Base-by-base conservation (phyloP, 2,329 filamentous ascomycete genomes). In the Aspergillus versicolor region DNA sequence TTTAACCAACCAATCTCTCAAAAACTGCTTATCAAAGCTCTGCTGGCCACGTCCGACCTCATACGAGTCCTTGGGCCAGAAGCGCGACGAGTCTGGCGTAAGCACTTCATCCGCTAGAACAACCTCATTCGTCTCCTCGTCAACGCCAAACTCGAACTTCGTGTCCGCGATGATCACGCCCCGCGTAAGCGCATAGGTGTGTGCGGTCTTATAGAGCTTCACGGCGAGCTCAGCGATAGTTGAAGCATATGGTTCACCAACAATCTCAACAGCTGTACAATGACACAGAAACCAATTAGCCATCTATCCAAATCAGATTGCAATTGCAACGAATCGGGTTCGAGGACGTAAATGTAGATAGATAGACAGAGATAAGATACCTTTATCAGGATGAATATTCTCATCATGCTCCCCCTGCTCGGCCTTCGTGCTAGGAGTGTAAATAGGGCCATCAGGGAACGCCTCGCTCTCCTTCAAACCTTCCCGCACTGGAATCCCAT, bases 21-120 rank as follows among this genome's bases (percentile, higher is more conserved):
- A 73, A 67, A 83, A 88, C 77, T 92, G 89, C 81, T 97, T 97
- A 72, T 97, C 92, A 65, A 93, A 94, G 75, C 90, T 94, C 54
- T 88, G 83, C 78, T 95, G 91, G 56, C 88, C 82, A 60, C 81
- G 81, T 2, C 92, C 92, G 17, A 89, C 75, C 70, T 86, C 82
- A 70, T 93, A 95, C 45, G 81, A 81, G 43, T 86, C 86, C 61
- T 82, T 84, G 1, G 87, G 87, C 92, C 93, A 97, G 81, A 96
- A 96, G 15, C 92, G 84, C 50, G 89, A 93, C 54, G 84, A 88
- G 72, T 91, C 88, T 2, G 92, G 91, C 7, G 91, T 95, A 59
- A 96, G 78, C 21, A 95, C 90, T 77, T 96, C 91, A 69, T 96
- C 91, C 4, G 92, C 85, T 51, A 93, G 79, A 37, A 92, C 84